Percentiles rank a stretch among this genome's conserved stretches.
phyloP scores from a whole-genome alignment of 805 yeast genomes.

The Candida broadrunensis region DNA sequence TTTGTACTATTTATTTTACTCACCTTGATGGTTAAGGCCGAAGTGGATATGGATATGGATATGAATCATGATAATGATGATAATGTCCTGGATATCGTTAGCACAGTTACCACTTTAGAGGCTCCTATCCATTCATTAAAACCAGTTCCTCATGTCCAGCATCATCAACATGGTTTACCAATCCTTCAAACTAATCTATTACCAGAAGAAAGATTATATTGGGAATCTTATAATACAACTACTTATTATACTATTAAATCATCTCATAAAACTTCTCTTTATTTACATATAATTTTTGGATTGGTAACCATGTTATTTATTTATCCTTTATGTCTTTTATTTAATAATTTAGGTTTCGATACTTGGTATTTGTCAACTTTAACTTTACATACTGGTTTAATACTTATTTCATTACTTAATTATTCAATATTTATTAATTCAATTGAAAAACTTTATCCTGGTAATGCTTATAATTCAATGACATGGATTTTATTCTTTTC shows the following conservation, averaged over 20 bases:
- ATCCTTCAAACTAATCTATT: slow-evolving; percentile 64
- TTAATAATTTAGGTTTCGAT: slow-evolving; percentile 56
- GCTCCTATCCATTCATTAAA: not conserved
- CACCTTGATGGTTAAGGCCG: too few relatives aligned
- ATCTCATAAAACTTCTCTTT: slow-evolving; percentile 50
- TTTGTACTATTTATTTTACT: not conserved
- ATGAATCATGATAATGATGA: slow-evolving; percentile 9
- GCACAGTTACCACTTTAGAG: too few relatives aligned
- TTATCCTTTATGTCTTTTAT: slow-evolving; percentile 67
- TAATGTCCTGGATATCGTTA: too few relatives aligned
- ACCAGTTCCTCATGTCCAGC: slow-evolving; percentile 34
- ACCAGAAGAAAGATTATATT: slow-evolving; percentile 70
- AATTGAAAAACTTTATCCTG: slow-evolving; percentile 69
- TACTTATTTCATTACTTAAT: slow-evolving; percentile 49
- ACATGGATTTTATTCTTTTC: slow-evolving; percentile 56
- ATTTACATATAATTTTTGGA: slow-evolving; percentile 50
- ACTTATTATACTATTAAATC: slow-evolving; percentile 60
- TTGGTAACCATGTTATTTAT: slow-evolving; percentile 46
- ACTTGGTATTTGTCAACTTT: slow-evolving; percentile 53
- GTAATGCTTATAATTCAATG: slow-evolving; percentile 69
- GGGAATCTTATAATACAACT: slow-evolving; percentile 79
- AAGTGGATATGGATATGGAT: slow-evolving; percentile 17
- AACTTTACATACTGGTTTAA: slow-evolving; percentile 45
- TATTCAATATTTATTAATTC: slow-evolving; percentile 57
- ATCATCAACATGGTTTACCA: slow-evolving; percentile 67